Evolutionary conservation across 139 green algal species (phyloP), one percentile per base, ranked within the genome.

Genomic region (Volvox africanus): DNA sequence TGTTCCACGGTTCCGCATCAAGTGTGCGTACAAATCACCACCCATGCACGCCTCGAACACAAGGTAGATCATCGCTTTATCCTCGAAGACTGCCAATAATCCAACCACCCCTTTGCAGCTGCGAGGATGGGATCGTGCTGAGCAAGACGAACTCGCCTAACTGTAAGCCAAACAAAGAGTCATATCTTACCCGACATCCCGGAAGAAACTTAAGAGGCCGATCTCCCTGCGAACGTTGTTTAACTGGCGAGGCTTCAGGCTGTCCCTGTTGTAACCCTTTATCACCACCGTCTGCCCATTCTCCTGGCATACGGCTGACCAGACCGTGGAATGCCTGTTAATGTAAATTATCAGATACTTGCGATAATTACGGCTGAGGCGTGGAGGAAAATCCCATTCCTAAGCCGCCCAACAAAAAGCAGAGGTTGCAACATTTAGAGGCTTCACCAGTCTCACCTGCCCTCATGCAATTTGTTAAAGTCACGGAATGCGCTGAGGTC

Each of bases 1-100:
- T 1, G 50, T 68, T 21, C 92, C 89, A 11, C 78, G 68, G 26
- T 92, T 82, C 61, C 82, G 90, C 67, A 91, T 89, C 1, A 94
- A 78, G 21, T 92, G 81, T 75, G 92, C 84, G 35, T 94, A 94
- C 30, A 94, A 65, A 86, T 94, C 92, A 24, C 92, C 92, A 14
- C 80, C 78, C 91, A 89, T 92, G 80, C 91, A 96, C 75, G 81
- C 84, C 67, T 92, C 82, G 36, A 94, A 94, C 14, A 94, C 89
- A 11, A 96, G 87, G 83, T 94, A 94, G 2, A 96, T 65, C 17
- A 80, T 75, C 28, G 76, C 30, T 16, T 94, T 90, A 67, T 95
- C 92, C 73, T 96, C 94, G 87, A 95, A 96, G 2, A 92, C 89
- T 2, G 92, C 84, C 0, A 91, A 86, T 26, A 94, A 50, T 11